Base-by-base conservation (phyloP, 495 filamentous ascomycete genomes). In the Neurospora intermedia region DNA sequence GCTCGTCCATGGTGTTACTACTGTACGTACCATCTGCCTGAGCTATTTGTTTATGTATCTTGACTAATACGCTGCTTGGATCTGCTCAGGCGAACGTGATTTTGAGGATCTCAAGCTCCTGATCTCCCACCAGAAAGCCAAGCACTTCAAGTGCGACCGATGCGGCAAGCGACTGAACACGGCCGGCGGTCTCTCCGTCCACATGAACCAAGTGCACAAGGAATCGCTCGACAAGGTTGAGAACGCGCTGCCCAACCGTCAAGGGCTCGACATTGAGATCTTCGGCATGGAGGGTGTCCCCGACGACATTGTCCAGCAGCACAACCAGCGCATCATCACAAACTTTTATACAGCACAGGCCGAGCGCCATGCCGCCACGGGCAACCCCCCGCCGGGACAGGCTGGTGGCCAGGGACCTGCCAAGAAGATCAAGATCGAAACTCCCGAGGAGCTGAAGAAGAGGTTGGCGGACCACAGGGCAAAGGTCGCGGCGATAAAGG, bases 201-300 rank as follows among this genome's bases (percentile, higher is more conserved):
- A 99, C 80, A 92, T 98, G 94, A 96, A 92, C 76, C 96, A 99
- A 80, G 96, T 99, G 31, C 96, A 99, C 84, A 99, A 99, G 80
- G 95, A 98, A 80, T 91, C 88, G 39, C 85, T 98, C 18, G 88
- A 88, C 1, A 87, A 87, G 41, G 94, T 99, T 73, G 95, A 97
- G 75, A 97, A 98, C 87, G 94, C 96, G 13, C 85, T 98, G 6
- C 89, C 91, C 0, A 94, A 93, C 76, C 90, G 96, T 46, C 87
- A 91, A 74, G 90, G 91, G 69, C 87, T 96, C 43, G 93, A 97
- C 62, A 88, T 97, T 69, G 96, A 99, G 81, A 98, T 99, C 76
- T 99, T 98, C 79, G 96, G 95, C 77, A 97, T 97, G 92, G 94
- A 98, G 77, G 96, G 96, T 76, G 92, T 99, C 23, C 96, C 96